These are phyloP conservation scores for Fusarium xylarioides DNA, from an alignment of 2,329 filamentous ascomycete genomes.

Conservation along the genomic window DNA sequence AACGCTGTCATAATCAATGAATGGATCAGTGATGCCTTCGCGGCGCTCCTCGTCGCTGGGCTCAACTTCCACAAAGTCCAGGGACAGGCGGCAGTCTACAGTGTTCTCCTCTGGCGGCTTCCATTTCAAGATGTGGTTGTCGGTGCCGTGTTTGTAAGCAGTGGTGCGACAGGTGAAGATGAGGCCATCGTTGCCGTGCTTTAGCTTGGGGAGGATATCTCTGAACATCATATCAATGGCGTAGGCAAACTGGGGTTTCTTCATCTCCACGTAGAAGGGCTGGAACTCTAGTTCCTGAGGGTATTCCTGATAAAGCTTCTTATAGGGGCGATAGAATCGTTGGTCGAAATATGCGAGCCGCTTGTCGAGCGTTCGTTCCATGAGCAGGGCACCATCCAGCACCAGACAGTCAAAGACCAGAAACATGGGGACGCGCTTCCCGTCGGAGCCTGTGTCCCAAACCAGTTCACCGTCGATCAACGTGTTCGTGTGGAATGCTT, in stretches of 20 bases:
- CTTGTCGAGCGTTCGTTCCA: constrained; percentile 85
- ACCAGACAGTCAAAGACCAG: constrained; percentile 94
- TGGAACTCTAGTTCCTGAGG: constrained; percentile 75
- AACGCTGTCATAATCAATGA: constrained; percentile 80
- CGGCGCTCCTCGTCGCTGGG: constrained; percentile 73
- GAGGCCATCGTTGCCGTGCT: constrained; percentile 94
- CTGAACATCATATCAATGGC: constrained; percentile 92
- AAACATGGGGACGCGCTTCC: constrained; percentile 77
- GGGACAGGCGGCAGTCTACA: constrained; percentile 84
- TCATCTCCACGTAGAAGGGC: constrained; percentile 85
- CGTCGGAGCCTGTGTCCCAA: constrained; percentile 77
- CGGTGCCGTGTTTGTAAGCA: constrained; percentile 88
- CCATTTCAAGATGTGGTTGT: constrained; percentile 96
- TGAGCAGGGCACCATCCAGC: constrained; percentile 78
- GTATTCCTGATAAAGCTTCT: constrained; percentile 68
- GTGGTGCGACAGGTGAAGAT: constrained; percentile 96
- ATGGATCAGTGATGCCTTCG: constrained; percentile 70
- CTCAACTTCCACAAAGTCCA: constrained; percentile 78
- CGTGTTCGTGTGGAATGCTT: constrained; percentile 79
- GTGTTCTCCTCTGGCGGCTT: constrained; percentile 96
- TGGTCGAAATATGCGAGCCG: constrained; percentile 87
- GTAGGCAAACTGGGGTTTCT: constrained; percentile 89
- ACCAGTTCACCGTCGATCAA: constrained; percentile 95
- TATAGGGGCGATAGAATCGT: constrained; percentile 77
- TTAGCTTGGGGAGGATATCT: constrained; percentile 81